Evolutionary conservation across 176 grass and related monocot species (phyloP).

Genomic region (Canna indica): DNA sequence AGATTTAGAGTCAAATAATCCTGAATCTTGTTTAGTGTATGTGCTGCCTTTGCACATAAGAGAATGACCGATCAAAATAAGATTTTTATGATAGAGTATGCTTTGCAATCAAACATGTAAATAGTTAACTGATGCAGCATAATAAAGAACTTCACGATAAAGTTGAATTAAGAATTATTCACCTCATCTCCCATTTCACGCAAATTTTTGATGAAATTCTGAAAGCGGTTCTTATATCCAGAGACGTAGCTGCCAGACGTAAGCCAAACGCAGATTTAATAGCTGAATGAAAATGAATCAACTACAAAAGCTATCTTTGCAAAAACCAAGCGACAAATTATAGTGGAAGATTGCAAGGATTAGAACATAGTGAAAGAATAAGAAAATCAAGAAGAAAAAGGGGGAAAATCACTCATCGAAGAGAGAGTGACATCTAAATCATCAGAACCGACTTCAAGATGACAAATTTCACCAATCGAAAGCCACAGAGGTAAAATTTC

Average conservation of each 20-base stretch:
- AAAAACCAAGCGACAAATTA: background rate
- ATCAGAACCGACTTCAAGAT: background rate
- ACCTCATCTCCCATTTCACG: constrained; percentile 95
- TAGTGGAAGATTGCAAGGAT: background rate
- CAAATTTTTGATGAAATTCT: constrained; percentile 73
- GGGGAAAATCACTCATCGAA: background rate
- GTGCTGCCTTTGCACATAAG: background rate
- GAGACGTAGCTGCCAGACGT: constrained; percentile 27
- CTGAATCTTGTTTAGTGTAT: background rate
- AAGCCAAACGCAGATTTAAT: background rate
- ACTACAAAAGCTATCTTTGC: background rate
- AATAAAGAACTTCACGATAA: background rate
- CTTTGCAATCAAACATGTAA: background rate
- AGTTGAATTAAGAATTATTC: background rate
- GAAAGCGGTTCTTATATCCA: constrained; percentile 62
- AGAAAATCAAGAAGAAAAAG: background rate
- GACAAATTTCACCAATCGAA: background rate
- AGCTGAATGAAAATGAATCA: background rate
- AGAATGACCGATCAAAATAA: background rate
- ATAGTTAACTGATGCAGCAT: background rate
- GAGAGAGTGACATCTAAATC: background rate
- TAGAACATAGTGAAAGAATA: background rate
- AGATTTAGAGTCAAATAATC: background rate
- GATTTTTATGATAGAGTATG: background rate
- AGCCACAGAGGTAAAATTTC: no score